Conservation (phyloP, 768 basidiomycete species). For the Pilatotrama ljubarskyi region DNA sequence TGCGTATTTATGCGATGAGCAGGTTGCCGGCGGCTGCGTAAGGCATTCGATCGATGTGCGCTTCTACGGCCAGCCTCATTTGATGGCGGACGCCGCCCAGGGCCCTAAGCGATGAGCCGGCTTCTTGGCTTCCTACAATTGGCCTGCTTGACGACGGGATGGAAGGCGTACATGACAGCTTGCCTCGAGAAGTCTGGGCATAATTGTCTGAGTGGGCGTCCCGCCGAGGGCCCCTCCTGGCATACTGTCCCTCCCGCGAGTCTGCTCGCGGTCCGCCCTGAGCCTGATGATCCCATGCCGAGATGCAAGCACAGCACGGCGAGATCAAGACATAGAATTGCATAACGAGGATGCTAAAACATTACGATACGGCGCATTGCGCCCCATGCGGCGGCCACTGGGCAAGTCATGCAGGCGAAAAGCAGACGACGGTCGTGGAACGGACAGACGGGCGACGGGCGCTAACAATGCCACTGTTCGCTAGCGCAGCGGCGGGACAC, state of each 20-base stretch:
- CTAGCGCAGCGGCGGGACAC: background rate
- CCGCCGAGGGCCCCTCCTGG: background rate
- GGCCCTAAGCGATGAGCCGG: background rate
- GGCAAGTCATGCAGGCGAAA: no score
- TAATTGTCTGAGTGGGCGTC: constrained; percentile 1
- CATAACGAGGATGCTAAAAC: no score
- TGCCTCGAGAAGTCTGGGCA: background rate
- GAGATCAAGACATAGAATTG: no score
- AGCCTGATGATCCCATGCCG: no score
- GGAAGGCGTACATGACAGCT: background rate
- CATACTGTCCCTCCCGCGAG: no score
- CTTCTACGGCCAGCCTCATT: background rate
- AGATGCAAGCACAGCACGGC: no score
- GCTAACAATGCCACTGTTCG: background rate
- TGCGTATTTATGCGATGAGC: background rate
- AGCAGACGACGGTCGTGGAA: no score
- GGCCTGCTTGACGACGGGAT: constrained; percentile 15
- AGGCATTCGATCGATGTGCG: background rate
- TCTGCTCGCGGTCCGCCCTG: no score
- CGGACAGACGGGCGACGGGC: no score
- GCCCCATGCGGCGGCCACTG: no score
- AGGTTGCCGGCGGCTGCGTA: background rate
- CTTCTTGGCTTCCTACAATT: constrained; percentile 12
- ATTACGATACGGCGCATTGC: no score
- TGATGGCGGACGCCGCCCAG: constrained; percentile 1